phyloP scores from a whole-genome alignment of 2,329 filamentous ascomycete genomes.

The Colletotrichum siamense region DNA sequence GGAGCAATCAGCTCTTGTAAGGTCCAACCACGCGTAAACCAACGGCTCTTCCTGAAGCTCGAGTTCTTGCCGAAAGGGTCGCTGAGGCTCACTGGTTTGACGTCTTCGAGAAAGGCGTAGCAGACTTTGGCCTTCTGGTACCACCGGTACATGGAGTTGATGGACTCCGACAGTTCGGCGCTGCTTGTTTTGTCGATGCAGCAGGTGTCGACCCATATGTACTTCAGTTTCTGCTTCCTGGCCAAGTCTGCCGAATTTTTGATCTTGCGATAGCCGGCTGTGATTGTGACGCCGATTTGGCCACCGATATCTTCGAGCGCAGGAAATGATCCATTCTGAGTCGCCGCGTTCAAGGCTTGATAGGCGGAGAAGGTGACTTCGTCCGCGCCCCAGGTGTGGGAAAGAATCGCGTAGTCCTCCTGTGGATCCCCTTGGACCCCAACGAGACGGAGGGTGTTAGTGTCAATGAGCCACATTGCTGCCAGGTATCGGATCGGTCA shows the following conservation, averaged over 20 bases:
- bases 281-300: background rate
- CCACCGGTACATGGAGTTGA: conserved; percentile 27
- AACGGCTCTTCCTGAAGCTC: background rate
- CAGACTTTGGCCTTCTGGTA: conserved; percentile 25
- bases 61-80: conserved; percentile 71
- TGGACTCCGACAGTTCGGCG: conserved; percentile 23
- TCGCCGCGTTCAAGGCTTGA: background rate
- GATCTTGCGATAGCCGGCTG: background rate
- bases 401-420: conserved; percentile 37
- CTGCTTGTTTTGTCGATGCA: conserved; percentile 11
- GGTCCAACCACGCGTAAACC: conserved; percentile 4
- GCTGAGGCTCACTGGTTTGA: conserved; percentile 47
- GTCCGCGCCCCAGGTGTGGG: conserved; percentile 38
- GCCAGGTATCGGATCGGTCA: background rate
- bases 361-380: conserved; percentile 33
- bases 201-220: conserved; percentile 30
- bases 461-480: conserved; percentile 32
- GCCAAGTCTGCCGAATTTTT: background rate
- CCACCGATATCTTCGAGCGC: background rate
- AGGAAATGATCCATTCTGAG: background rate
- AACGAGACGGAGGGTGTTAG: conserved; percentile 23
- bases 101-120: conserved; percentile 24
- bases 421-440: conserved; percentile 24
- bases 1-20: conserved; percentile 4
- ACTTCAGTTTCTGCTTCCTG: conserved; percentile 19